phyloP scores from a whole-genome alignment of 2,329 filamentous ascomycete genomes.

The Cladosporium velox region DNA sequence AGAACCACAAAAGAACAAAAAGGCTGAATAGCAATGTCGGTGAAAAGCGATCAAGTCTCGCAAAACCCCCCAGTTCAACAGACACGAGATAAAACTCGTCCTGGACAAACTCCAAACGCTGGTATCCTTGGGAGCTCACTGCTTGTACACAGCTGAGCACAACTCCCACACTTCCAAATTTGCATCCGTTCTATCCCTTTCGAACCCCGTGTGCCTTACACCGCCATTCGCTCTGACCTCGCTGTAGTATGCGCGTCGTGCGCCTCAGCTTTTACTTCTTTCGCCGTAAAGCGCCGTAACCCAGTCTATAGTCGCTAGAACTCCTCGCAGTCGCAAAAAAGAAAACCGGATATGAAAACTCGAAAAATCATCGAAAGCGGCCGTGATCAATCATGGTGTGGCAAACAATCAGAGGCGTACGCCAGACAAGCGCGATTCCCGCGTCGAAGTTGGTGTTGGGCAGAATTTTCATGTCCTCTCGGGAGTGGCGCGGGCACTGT shows the following conservation, averaged over 20 bases:
- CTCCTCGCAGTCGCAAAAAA: conserved; percentile 18
- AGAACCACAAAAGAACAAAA: conserved; percentile 8
- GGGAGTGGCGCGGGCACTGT: conserved; percentile 29
- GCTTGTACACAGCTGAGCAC: not conserved
- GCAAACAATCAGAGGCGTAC: not conserved
- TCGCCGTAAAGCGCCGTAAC: conserved; percentile 20
- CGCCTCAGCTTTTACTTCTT: conserved; percentile 12
- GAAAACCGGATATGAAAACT: conserved; percentile 6
- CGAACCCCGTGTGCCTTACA: not conserved
- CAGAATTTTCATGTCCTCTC: conserved; percentile 27
- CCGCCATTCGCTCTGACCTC: not conserved
- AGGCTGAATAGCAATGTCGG: conserved; percentile 1
- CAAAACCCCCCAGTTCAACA: not conserved
- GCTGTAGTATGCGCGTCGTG: not conserved
- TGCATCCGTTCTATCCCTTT: not conserved
- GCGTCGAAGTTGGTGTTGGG: not conserved
- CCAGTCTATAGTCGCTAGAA: conserved; percentile 23
- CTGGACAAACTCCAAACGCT: conserved; percentile 1
- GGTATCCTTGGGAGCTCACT: not conserved
- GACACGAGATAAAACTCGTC: not conserved
- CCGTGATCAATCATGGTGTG: conserved; percentile 16
- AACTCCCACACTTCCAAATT: not conserved
- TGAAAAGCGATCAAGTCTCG: not conserved
- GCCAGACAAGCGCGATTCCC: not conserved
- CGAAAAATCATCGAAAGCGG: conserved; percentile 13